Conservation (phyloP, 768 basidiomycete species). For the Psilocybe azurescens region DNA sequence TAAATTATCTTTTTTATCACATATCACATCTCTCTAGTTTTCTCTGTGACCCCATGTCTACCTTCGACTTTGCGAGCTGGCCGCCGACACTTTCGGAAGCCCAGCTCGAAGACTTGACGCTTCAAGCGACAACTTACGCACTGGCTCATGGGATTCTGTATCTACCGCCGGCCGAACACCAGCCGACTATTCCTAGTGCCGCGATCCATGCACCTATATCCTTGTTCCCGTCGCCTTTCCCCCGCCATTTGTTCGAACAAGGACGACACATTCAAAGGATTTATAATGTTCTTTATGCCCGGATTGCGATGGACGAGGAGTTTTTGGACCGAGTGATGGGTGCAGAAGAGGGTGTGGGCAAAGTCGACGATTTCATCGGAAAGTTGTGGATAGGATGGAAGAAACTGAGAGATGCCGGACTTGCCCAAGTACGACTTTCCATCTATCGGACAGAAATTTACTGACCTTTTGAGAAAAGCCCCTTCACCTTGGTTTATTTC, state of each 20-base stretch:
- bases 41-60: constrained; percentile 14
- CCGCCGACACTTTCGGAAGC: constrained; percentile 68
- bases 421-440: constrained; percentile 43
- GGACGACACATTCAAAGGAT: constrained; percentile 71
- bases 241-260: constrained; percentile 67
- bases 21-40: not conserved
- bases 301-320: constrained; percentile 75
- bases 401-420: constrained; percentile 65
- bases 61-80: constrained; percentile 66
- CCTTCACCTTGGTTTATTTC: constrained; percentile 87
- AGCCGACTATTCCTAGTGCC: constrained; percentile 61
- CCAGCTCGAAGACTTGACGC: constrained; percentile 64
- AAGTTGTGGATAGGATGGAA: constrained; percentile 90
- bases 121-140: constrained; percentile 80
- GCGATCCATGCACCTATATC: constrained; percentile 92
- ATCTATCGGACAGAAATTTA: not conserved
- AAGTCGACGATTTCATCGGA: constrained; percentile 87
- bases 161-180: constrained; percentile 60
- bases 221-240: constrained; percentile 87
- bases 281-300: constrained; percentile 88
- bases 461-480: constrained; percentile 49
- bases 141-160: constrained; percentile 87
- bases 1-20: not conserved
- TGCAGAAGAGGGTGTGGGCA: constrained; percentile 72
- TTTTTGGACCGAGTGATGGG: constrained; percentile 91